A percentile compares a stretch with the other conserved stretches of the same genome.
Evolutionary conservation across 1,284 basidiomycete species (phyloP).

Genomic region (Ganoderma resinaceum): DNA sequence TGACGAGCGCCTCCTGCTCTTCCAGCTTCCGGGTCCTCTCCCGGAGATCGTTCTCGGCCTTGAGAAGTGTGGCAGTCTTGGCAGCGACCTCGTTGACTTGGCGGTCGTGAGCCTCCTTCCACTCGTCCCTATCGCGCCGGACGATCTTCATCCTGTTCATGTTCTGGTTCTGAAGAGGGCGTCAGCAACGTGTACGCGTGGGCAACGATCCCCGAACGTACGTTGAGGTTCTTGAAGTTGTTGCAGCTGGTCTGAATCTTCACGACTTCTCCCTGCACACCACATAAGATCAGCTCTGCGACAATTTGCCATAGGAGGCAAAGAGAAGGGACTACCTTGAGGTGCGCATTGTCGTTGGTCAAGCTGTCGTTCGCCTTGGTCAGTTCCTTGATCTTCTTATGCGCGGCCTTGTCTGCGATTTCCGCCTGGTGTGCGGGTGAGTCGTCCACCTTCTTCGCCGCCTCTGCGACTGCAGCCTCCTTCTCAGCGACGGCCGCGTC

Average conservation of each 20-base stretch:
- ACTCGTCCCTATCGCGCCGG: slow-evolving; percentile 1
- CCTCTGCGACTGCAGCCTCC: neutral
- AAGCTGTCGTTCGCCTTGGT: neutral
- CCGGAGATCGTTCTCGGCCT: neutral
- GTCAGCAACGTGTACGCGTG: neutral
- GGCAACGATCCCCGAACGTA: neutral
- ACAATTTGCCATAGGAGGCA: neutral
- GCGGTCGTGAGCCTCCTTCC: slow-evolving; percentile 1
- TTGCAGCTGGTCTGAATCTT: neutral
- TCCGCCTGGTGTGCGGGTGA: neutral
- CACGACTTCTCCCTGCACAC: neutral
- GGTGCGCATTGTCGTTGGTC: neutral
- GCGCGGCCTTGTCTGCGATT: neutral
- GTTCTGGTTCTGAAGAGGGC: neutral
- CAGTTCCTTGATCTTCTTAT: slow-evolving; percentile 1
- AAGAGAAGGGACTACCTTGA: neutral
- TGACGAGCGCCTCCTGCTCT: neutral
- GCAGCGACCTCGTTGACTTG: neutral
- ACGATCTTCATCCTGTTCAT: slow-evolving; percentile 2
- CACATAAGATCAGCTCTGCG: neutral
- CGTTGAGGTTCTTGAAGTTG: slow-evolving; percentile 2
- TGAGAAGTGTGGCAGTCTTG: neutral
- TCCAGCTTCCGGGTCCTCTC: neutral
- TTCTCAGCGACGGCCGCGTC: neutral
- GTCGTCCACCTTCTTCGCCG: neutral